Evolutionary conservation across 1,139 yeast genomes (phyloP), one percentile per base, ranked within the genome.

Genomic region (Kodamaea anthophila): DNA sequence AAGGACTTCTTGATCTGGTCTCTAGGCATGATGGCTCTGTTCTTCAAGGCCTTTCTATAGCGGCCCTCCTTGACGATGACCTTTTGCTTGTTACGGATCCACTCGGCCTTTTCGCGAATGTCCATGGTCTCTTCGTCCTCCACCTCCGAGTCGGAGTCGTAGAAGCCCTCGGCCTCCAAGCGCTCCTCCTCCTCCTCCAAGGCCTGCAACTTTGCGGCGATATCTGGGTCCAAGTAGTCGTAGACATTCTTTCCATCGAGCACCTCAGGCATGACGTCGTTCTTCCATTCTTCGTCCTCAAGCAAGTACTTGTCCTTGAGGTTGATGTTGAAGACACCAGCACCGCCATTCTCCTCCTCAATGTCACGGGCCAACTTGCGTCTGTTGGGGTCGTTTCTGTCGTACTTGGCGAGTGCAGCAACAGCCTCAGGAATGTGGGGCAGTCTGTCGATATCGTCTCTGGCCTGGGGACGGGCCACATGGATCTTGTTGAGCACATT

Each of bases 221-320:
- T 91, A 45, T 93, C 98, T 25, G 96, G 86, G 53, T 91, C 99
- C 58, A 93, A 74, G 78, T 83, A 91, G 60, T 91, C 99, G 62
- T 88, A 88, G 37, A 91, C 96, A 57, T 91, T 91, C 68, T 80
- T 83, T 61, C 99, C 99, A 49, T 91, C 88, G 56, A 91, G 67
- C 34, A 91, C 72, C 67, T 91, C 99, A 15, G 99, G 99, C 87
- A 93, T 87, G 42, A 81, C 73, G 57, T 91, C 99, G 43, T 86
- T 76, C 74, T 91, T 91, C 99, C 99, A 91, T 40, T 85, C 94
- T 27, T 88, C 97, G 52, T 93, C 93, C 44, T 91, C 98, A 45
- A 91, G 70, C 38, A 91, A 49, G 61, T 91, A 91, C 48, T 81
- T 82, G 49, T 88, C 97, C 60, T 87, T 85, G 64, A 88, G 71